Percentiles rank a stretch among this genome's conserved stretches.
Evolutionary conservation across 2,329 filamentous ascomycete genomes (phyloP).

Genomic region (Colletotrichum zoysiae): DNA sequence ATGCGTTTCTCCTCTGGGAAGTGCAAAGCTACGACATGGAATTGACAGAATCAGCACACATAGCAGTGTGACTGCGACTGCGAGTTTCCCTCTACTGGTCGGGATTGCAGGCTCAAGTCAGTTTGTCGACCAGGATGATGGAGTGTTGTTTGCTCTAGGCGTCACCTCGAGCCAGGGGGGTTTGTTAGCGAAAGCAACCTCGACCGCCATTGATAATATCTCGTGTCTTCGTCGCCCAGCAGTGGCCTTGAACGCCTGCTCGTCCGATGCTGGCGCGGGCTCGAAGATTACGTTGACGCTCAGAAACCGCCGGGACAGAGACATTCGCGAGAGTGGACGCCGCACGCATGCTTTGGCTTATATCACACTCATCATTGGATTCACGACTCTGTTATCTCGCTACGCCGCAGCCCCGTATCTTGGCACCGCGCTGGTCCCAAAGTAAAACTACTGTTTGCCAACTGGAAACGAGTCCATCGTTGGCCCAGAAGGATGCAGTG

Average conservation of each 20-base stretch:
- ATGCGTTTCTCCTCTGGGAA: background rate
- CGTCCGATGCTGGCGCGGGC: background rate
- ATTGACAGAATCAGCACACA: background rate
- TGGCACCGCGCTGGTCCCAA: conserved; percentile 1
- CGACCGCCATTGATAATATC: background rate
- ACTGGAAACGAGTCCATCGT: background rate
- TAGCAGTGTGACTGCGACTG: rapidly evolving
- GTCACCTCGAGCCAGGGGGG: background rate
- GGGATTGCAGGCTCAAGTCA: background rate
- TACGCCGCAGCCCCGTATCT: too few species aligned
- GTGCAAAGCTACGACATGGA: background rate
- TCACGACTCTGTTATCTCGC: background rate
- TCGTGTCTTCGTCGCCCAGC: background rate
- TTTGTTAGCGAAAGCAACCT: background rate
- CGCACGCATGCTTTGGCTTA: background rate
- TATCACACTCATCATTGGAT: background rate
- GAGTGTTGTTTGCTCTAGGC: background rate
- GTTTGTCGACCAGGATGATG: background rate
- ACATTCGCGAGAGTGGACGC: too few species aligned
- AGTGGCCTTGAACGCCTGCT: background rate
- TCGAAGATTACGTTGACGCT: too few species aligned
- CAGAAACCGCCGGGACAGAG: background rate
- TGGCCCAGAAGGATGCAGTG: background rate
- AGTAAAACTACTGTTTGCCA: background rate
- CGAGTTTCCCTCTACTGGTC: background rate